phyloP scores from a whole-genome alignment of 768 basidiomycete genomes.

The Coprinopsis marcescibilis region DNA sequence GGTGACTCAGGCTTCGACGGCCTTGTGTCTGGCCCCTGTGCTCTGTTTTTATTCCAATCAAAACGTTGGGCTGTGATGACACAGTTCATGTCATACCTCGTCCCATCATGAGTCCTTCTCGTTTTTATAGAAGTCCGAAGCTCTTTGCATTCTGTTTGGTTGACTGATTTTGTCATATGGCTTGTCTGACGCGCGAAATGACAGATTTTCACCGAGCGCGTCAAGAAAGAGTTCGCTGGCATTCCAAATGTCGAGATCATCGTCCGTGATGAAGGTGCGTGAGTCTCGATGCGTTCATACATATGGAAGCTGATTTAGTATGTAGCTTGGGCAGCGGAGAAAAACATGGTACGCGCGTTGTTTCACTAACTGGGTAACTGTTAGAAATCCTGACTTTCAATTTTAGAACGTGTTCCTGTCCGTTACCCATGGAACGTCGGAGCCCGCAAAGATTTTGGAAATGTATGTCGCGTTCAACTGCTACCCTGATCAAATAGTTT shows the following conservation, averaged over 20 bases:
- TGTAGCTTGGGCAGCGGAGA: conserved; percentile 74
- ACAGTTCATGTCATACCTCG: no score
- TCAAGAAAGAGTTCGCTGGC: conserved; percentile 58
- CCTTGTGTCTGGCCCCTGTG: no score
- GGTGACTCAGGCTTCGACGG: no score
- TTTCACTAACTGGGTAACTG: not conserved
- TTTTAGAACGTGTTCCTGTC: conserved; percentile 76
- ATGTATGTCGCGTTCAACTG: no score
- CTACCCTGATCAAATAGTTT: conserved; percentile 12
- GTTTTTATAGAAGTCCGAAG: no score
- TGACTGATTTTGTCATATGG: no score
- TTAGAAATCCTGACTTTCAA: not conserved
- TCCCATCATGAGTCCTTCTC: no score
- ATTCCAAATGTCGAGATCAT: conserved; percentile 63
- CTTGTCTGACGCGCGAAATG: no score
- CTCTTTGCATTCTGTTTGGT: no score
- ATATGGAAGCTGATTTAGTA: conserved; percentile 7
- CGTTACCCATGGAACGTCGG: conserved; percentile 73
- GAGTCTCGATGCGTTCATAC: no score
- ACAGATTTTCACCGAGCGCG: conserved; percentile 69
- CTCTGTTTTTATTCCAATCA: no score
- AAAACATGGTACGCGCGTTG: conserved; percentile 59
- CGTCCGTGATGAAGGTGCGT: conserved; percentile 67
- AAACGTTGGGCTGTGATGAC: no score
- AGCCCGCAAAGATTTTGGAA: conserved; percentile 85